Evolutionary conservation across 495 filamentous ascomycete genomes (phyloP), one percentile per base, ranked within the genome.

Genomic region (Aspergillus indologenus): DNA sequence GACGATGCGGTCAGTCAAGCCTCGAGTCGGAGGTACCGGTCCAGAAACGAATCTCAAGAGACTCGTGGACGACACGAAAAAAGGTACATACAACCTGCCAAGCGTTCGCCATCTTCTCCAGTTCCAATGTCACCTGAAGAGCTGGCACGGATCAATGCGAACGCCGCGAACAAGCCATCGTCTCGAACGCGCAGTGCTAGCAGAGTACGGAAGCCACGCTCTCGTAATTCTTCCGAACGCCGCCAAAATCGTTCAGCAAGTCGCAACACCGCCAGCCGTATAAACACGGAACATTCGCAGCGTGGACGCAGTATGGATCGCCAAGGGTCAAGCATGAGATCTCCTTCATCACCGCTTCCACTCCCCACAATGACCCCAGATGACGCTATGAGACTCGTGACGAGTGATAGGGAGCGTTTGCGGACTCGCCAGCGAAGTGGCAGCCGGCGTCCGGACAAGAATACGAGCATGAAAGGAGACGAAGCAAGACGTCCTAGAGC

Each of bases 121-220:
- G 84, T 95, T 14, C 90, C 91, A 18, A 96, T 96, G 92, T 92
- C 91, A 1, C 90, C 90, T 0, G 90, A 96, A 62, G 90, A 94
- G 58, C 63, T 89, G 62, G 83, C 84, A 64, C 82, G 79, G 40
- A 77, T 81, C 51, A 81, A 72, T 0, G 76, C 74, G 1, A 77
- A 66, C 29, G 61, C 73, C 17, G 80, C 79, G 8, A 75, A 78
- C 53, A 76, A 77, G 47, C 52, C 74, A 1, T 63, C 71, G 2
- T 79, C 81, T 1, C 72, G 71, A 14, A 59, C 67, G 18, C 66
- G 75, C 8, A 79, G 73, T 58, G 61, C 67, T 6, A 78, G 77
- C 45, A 69, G 69, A 34, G 68, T 73, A 49, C 67, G 68, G 44
- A 75, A 78, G 40, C 56, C 65, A 20, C 67, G 62, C 9, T 78